Base-by-base conservation (phyloP, 1,284 basidiomycete species). In the Cerrena zonata region DNA sequence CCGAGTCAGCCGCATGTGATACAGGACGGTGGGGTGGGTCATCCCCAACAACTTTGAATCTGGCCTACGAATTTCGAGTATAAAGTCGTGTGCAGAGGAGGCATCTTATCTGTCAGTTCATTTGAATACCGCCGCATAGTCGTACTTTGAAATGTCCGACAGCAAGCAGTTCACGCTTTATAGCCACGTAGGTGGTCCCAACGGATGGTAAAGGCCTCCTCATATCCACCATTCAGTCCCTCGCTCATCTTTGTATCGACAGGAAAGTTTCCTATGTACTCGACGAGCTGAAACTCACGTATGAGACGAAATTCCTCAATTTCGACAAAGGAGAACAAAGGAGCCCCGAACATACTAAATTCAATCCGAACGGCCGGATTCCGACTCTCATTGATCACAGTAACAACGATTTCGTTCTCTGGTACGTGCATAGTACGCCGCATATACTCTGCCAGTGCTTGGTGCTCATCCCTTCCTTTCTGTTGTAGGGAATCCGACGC, bases 341-440 rank as follows among this genome's bases (percentile, higher is more conserved):
- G 54, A 23, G 15, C 1, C 51, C 51, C 1, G 52, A 48, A 26
- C 58, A 58, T 50, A n/a, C 52, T 24, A 56, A 58, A 56, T 37
- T 57, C 22, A 62, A 61, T 53, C 61, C 59, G 4, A 67, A 67
- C 41, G 60, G 62, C 1, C 56, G 63, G 3, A 61, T 67, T 26
- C 65, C 65, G 2, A 54, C 60, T 7, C 46, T 69, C 26, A 59
- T 69, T 25, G 67, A 69, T 51, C 65, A 66, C 55, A 23, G 52
- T 25, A 65, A 65, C 53, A 51, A 53, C 44, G 59, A 67, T 55
- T 61, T 61, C 34, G 49, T 50, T 23, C 15, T 56, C 34, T 56
- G 56, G 52, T 49, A 24, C 13, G 37, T 40, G 30, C 1, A 41
- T 5, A 7, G 22, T 12, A n/a, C 19, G 19, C 40, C 24, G n/a